Evolutionary conservation across 441 rosid species (phyloP), one percentile per base, ranked within the genome.

Genomic region (Daphne laureola): DNA sequence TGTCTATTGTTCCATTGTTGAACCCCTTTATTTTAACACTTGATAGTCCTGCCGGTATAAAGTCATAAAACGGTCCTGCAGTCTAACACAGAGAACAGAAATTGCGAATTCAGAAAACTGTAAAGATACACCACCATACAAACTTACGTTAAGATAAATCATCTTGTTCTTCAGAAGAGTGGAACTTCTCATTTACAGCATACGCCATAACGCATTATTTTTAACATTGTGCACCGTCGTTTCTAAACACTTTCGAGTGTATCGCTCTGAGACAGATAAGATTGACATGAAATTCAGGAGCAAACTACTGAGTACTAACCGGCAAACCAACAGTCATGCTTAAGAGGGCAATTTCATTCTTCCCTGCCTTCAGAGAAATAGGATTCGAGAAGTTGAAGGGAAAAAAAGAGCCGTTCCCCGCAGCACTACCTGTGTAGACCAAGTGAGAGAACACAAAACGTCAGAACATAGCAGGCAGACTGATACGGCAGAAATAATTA

Each of bases 251-350:
- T 50, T 36, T 18, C 3, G 14, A 42, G 51, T 46, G 36, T 31
- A 31, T 31, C 9, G 9, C 8, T 2, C 36, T 31, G 9, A 55
- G 1, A 3, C 1, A 1, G 48, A 55, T 45, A 48, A 44, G 36
- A 43, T 5, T 31, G 8, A 31, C 38, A 31, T 31, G 12, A 2
- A 2, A 51, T 15, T 50, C 21, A 31, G 38, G 38, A 50, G 67
- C 31, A 46, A 48, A 55, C 15, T 53, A 49, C 25, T 21, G 25
- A 21, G 25, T 21, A 21, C 83, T 78, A 67, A 94, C 99, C 69
- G 73, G 83, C 49, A 87, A 73, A 68, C 99, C 99, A 59, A 94
- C 94, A 5, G 91, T 80, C 93, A 90, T 77, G 77, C 96, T 83
- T 46, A 93, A 72, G 44, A 93, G 51, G 57, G 87, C 84, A 52